Evolutionary conservation across 495 filamentous ascomycete species (phyloP), one percentile per base, ranked within the genome.

Genomic region (Penicillium maclennaniae): DNA sequence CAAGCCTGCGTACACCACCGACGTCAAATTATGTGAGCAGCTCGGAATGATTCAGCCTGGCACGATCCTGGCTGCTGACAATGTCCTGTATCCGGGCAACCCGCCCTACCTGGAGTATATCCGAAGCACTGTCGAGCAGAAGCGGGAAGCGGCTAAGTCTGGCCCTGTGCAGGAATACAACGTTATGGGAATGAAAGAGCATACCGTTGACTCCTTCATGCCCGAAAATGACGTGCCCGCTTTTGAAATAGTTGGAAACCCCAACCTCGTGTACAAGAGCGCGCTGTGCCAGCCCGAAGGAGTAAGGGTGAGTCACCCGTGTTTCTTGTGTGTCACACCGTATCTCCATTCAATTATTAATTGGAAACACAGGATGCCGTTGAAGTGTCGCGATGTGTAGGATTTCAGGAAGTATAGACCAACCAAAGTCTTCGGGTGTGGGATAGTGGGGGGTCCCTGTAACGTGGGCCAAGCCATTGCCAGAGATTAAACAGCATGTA

Each of bases 71-170:
- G 82, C 78, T 0, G 88, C 87, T 0, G 87, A 92, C 62, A 91
- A 92, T 66, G 83, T 90, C 16, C 70, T 90, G 19, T 75, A 79
- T 48, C 88, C 87, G 0, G 87, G 87, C 0, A 89, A 89, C 58
- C 87, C 87, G n/a, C 79, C 78, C 10, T 92, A 91, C 67, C 62
- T 87, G 49, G 68, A 72, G 48, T 72, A 72, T 25, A 68, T 74
- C 16, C 67, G 69, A 34, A 71, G 65, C 47, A 63, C 66, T 9
- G 57, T 67, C 55, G 61, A 64, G 52, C 37, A 70, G 60, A 72
- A 72, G 51, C 67, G 64, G 7, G 60, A 69, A 31, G 58, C 59
- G 28, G 65, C 65, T 15, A 63, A 73, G 55, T 53, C 59, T 25
- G 72, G 70, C 14, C 58, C 67, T 7, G 51, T 43, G 1, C 58